Conservation (phyloP, 75 land plant genomes). For the Cunninghamia lanceolata region DNA sequence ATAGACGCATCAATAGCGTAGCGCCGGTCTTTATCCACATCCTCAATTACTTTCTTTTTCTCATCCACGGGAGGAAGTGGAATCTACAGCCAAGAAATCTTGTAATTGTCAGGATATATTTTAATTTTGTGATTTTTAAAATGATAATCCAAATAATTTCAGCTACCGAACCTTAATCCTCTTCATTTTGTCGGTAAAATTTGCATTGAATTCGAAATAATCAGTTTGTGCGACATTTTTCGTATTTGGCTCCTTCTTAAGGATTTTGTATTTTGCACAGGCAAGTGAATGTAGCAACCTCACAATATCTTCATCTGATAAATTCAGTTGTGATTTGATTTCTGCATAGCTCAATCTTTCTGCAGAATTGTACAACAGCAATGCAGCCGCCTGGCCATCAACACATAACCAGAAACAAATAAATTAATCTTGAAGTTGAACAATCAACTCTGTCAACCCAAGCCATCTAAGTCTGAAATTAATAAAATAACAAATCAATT, state of each 20-base stretch:
- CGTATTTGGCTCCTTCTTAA: constrained; percentile 72
- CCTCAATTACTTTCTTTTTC: constrained; percentile 91
- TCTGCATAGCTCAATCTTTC: constrained; percentile 80
- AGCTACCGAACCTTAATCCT: constrained; percentile 72
- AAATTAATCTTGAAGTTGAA: background rate
- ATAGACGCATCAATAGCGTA: constrained; percentile 96
- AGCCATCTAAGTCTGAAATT: background rate
- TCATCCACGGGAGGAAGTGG: constrained; percentile 96
- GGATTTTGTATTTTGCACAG: constrained; percentile 90
- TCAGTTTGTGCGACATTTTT: constrained; percentile 63
- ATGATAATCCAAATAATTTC: background rate
- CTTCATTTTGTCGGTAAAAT: constrained; percentile 87
- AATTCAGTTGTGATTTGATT: constrained; percentile 72
- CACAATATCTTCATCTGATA: constrained; percentile 81
- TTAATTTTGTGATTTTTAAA: background rate
- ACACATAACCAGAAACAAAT: constrained; percentile 2
- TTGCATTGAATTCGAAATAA: constrained; percentile 80
- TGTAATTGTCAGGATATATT: background rate
- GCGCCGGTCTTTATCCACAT: constrained; percentile 90
- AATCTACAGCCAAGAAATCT: constrained; percentile 36
- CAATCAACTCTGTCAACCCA: background rate
- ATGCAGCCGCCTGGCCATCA: constrained; percentile 58
- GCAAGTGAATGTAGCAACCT: constrained; percentile 90
- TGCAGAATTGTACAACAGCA: constrained; percentile 73
- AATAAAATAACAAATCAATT: background rate